Conservation (phyloP, 257 asterid genomes). For the Lantana camara region DNA sequence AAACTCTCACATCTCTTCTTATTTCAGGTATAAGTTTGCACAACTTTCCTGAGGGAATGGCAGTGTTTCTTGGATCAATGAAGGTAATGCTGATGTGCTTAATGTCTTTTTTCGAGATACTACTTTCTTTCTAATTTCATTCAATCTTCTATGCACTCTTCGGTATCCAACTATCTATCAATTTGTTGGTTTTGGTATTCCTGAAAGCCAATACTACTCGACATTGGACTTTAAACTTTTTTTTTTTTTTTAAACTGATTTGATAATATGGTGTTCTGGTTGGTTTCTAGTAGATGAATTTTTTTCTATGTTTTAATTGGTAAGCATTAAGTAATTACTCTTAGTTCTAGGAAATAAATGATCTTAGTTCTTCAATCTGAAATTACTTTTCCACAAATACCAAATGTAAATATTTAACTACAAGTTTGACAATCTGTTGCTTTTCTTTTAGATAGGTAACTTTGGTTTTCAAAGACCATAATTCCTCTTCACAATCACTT, state of each 20-base stretch:
- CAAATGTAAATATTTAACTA: background rate
- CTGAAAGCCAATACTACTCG: too few species aligned
- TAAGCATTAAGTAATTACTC: background rate
- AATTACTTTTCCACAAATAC: constrained; percentile 2
- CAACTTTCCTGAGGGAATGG: constrained; percentile 98
- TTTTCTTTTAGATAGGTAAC: background rate
- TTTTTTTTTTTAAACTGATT: too few species aligned
- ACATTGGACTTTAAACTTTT: too few species aligned
- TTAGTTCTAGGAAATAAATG: background rate
- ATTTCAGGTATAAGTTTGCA: constrained; percentile 88
- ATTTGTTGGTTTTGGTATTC: too few species aligned
- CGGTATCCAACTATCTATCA: too few species aligned
- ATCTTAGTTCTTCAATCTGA: background rate
- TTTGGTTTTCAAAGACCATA: constrained; percentile 7
- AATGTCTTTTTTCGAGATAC: background rate
- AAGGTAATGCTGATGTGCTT: constrained; percentile 50
- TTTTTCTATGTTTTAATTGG: background rate
- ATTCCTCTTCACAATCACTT: background rate
- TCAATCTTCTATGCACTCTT: background rate
- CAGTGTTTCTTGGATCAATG: constrained; percentile 90
- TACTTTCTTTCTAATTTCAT: background rate
- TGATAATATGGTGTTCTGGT: constrained; percentile 3
- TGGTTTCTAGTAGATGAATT: background rate
- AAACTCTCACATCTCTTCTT: constrained; percentile 20
- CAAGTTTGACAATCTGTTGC: background rate